Evolutionary conservation across 495 filamentous ascomycete species (phyloP), one percentile per base, ranked within the genome.

Genomic region (Filosporella fistucella): DNA sequence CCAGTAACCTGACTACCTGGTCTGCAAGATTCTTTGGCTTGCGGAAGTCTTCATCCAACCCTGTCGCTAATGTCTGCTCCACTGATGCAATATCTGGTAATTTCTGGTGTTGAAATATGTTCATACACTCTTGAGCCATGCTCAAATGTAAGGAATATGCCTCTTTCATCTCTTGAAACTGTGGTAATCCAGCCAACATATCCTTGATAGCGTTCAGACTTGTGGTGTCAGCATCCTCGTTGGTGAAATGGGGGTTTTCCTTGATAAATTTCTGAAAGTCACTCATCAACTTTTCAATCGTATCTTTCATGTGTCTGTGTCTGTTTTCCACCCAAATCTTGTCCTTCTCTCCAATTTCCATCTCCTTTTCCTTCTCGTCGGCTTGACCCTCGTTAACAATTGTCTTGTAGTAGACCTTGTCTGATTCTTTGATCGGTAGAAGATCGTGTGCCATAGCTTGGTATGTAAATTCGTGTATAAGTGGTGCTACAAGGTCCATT

Each of bases 101-200:
- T 57, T 95, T 96, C 54, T 81, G 77, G 16, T 79, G 68, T 58
- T 95, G 81, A 57, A 97, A 98, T 34, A 83, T 75, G 48, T 86
- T 87, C 93, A 97, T 96, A 53, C 89, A 91, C 58, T 95, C 91
- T 59, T 95, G 86, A n/a, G 93, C 94, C 93, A 98, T 98, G 52
- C 78, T 91, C 13, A 98, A 71, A 63, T 98, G 93, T 24, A 98
- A 72, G 0, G 93, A 91, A 60, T 97, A 98, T 26, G 89, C 85
- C 62, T 95, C 86, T 66, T 97, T 96, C 68, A 91, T 86, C 61
- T 88, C 85, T 47, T 94, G 89, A 60, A 94, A 98, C 57, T 98
- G 88, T 20, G 90, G 89, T 48, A 98, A 70, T 30, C 90, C 91
- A 11, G 86, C 93, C 64, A 98, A 68, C 93, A 98, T 98, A 62